Percentiles rank a stretch among this genome's conserved stretches.
Evolutionary conservation across 176 grass and related monocot species (phyloP).

Genomic region (Carex cristatella): DNA sequence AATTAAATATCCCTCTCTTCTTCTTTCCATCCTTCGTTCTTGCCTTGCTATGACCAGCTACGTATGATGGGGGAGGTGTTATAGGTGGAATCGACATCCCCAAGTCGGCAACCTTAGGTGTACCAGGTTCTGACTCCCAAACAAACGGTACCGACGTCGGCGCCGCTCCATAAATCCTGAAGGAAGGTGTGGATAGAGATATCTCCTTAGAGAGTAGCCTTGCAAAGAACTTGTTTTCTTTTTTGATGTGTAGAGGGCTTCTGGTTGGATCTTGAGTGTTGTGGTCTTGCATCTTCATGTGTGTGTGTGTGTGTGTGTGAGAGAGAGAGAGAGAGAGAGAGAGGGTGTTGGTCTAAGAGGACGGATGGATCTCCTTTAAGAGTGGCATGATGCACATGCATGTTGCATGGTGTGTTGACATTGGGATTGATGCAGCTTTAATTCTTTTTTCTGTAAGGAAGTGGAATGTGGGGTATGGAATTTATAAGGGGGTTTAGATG

Average conservation of each 20-base stretch:
- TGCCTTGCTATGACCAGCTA: constrained; percentile 9
- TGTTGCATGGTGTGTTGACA: constrained; percentile 25
- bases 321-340: neutral
- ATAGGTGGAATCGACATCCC: constrained; percentile 34
- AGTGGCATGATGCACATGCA: constrained; percentile 25
- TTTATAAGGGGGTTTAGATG: constrained; percentile 30
- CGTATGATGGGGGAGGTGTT: constrained; percentile 61
- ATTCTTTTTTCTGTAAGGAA: constrained; percentile 17
- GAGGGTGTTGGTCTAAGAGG: neutral
- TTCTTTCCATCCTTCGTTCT: neutral
- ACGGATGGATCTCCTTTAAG: constrained; percentile 18
- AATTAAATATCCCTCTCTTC: constrained; percentile 26
- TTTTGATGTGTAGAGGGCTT: constrained; percentile 73
- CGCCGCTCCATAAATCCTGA: constrained; percentile 59
- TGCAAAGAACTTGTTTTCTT: constrained; percentile 76
- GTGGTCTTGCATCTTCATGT: neutral
- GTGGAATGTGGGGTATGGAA: constrained; percentile 26
- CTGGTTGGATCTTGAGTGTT: constrained; percentile 16
- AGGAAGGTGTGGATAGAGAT: constrained; percentile 51
- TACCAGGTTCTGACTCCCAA: constrained; percentile 91
- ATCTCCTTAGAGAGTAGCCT: constrained; percentile 75
- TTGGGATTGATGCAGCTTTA: constrained; percentile 21
- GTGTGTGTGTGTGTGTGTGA: neutral
- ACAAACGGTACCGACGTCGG: constrained; percentile 68
- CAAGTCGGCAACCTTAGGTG: constrained; percentile 36